Percentiles rank a stretch among this genome's conserved stretches.
phyloP scores from a whole-genome alignment of 2,329 filamentous ascomycete species.

The Trichoderma sp. region DNA sequence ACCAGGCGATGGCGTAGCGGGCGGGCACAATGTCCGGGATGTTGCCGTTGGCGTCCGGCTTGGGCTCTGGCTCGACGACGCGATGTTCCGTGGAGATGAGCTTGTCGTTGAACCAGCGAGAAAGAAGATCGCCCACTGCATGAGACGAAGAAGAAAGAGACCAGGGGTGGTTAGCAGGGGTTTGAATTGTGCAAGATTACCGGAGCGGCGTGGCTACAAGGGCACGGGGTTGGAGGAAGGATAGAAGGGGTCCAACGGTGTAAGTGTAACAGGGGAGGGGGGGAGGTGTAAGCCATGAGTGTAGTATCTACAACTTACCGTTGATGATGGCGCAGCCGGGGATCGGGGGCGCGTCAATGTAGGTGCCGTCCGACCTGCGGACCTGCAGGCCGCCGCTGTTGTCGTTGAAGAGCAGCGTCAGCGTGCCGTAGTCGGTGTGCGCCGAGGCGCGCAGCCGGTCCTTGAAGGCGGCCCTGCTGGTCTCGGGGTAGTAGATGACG shows the following conservation, averaged over 20 bases:
- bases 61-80: neutral
- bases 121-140: neutral
- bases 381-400: neutral
- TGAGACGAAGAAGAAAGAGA: neutral
- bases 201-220: no score
- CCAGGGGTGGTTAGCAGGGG: no score
- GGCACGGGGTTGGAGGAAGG: no score
- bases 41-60: constrained; percentile 1
- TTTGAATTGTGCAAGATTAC: no score
- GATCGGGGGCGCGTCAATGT: neutral
- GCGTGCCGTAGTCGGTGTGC: neutral
- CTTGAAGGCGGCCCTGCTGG: neutral
- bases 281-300: no score
- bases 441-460: neutral
- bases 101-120: neutral
- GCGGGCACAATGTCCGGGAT: neutral
- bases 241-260: no score
- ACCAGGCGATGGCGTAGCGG: neutral
- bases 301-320: neutral
- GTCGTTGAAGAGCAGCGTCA: neutral
- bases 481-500: constrained; percentile 3
- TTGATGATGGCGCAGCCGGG: neutral
- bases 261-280: no score
- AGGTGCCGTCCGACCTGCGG: neutral
- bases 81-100: neutral